Evolutionary conservation across 345 rosid species (phyloP), one percentile per base, ranked within the genome.

Genomic region (Citrus maxima): DNA sequence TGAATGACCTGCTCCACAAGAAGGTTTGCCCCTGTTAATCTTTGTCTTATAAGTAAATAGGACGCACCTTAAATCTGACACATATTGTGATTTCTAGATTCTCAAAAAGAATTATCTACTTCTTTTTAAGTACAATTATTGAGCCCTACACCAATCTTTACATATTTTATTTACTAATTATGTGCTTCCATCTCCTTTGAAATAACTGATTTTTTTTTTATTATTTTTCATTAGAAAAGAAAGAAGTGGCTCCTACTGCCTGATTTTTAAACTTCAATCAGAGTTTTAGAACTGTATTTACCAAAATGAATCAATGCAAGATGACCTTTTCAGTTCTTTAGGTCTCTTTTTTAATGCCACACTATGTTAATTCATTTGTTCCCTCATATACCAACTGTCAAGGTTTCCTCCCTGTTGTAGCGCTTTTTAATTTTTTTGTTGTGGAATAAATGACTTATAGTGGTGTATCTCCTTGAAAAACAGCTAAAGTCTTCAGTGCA

Each of bases 401-500:
- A 54, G n/a, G 8, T 35, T 51, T 65, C 73, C 72, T 21, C 55
- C 13, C 64, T 70, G 54, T 27, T 70, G 28, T 14, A n/a, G 18
- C 22, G 24, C 3, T 1, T 3, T 14, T 54, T 27, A 54, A 42
- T 49, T 79, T 22, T 22, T 64, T 30, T 68, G 10, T 34, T 62
- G 54, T 72, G 34, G 73, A 76, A 63, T 35, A n/a, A 69, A 77
- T 13, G 32, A 58, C 73, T 16, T 54, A 51, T 60, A 24, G 38
- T 46, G 63, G 51, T 70, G 25, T 18, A 61, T 37, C 70, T 74
- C 38, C 63, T 56, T 68, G 78, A 25, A 67, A 76, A 78, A 42
- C 87, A 85, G 86, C 40, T 21, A 54, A 77, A 61, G 55, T 65
- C 80, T 75, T 84, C 84, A 72, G 35, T 54, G 61, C 74, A 9